Percentiles rank a stretch among this genome's conserved stretches.
These are phyloP conservation scores for Bipolaris zeicola DNA, from an alignment of 2,329 filamentous ascomycete genomes.

Conservation along the genomic window DNA sequence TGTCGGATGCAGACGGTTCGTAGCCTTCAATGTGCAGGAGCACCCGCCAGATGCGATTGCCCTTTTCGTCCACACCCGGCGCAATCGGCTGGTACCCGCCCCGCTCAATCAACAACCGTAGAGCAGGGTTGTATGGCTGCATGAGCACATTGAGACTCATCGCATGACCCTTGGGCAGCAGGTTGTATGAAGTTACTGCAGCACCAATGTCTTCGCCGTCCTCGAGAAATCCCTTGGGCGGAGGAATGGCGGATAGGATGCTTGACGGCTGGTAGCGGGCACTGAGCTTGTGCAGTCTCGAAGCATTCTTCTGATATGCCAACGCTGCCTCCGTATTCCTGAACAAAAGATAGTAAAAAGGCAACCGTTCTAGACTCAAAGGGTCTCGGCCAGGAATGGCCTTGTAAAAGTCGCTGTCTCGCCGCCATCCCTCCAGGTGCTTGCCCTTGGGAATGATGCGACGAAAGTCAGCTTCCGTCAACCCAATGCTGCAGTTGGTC, in stretches of 20 bases:
- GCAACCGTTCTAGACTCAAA: conserved; percentile 65
- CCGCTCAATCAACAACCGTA: conserved; percentile 36
- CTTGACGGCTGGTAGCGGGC: conserved; percentile 52
- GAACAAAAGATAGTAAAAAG: conserved; percentile 74
- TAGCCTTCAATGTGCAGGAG: conserved; percentile 45
- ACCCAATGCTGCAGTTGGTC: conserved; percentile 54
- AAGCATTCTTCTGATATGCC: conserved; percentile 64
- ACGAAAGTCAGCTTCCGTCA: conserved; percentile 72
- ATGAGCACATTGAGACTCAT: conserved; percentile 37
- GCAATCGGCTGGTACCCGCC: conserved; percentile 45
- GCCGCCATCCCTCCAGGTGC: conserved; percentile 71
- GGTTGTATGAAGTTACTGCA: conserved; percentile 55
- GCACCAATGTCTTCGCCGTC: conserved; percentile 55
- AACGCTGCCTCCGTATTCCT: conserved; percentile 62
- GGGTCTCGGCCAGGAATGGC: conserved; percentile 69
- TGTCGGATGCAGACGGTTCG: conserved; percentile 36
- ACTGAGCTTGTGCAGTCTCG: conserved; percentile 57
- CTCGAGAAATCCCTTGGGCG: conserved; percentile 51
- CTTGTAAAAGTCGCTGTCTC: conserved; percentile 62
- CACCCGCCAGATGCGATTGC: conserved; percentile 36
- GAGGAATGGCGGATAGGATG: conserved; percentile 51
- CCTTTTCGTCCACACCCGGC: conserved; percentile 17
- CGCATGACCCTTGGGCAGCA: conserved; percentile 41
- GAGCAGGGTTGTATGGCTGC: conserved; percentile 52
- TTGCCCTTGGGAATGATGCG: conserved; percentile 66